These are phyloP conservation scores for Rhodotorula sp. DNA, from an alignment of 1,284 basidiomycete genomes.

Conservation along the genomic window DNA sequence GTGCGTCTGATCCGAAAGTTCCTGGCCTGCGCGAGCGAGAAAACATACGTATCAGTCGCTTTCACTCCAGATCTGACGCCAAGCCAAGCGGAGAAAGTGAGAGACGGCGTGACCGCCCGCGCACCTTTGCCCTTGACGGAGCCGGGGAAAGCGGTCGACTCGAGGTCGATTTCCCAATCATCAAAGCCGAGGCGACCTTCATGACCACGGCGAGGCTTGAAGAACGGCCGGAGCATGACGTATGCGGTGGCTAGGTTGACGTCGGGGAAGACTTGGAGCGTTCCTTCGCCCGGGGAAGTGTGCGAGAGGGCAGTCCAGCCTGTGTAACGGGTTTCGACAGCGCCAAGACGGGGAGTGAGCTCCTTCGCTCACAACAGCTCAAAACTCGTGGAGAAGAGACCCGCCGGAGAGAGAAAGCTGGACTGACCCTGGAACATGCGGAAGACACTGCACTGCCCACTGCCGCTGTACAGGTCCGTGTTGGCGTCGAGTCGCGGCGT, in stretches of 20 bases:
- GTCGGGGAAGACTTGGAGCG: constrained; percentile 72
- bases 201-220: constrained; percentile 54
- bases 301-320: constrained; percentile 61
- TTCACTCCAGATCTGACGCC: background rate
- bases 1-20: constrained; percentile 61
- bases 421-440: constrained; percentile 63
- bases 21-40: constrained; percentile 4
- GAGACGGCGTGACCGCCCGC: background rate
- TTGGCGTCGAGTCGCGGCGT: constrained; percentile 58
- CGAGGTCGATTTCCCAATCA: constrained; percentile 57
- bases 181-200: constrained; percentile 52
- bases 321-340: background rate
- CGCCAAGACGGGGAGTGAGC: background rate
- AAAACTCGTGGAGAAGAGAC: background rate
- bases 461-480: constrained; percentile 59
- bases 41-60: background rate
- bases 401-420: background rate
- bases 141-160: constrained; percentile 62
- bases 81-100: too few species aligned
- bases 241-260: constrained; percentile 65
- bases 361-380: background rate
- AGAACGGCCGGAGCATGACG: constrained; percentile 72
- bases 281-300: constrained; percentile 68
- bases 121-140: constrained; percentile 46
- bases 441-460: constrained; percentile 65